A percentile compares a stretch with the other conserved stretches of the same genome.
Conservation (phyloP, 2,329 filamentous ascomycete genomes). For the Blumeria hordei region DNA sequence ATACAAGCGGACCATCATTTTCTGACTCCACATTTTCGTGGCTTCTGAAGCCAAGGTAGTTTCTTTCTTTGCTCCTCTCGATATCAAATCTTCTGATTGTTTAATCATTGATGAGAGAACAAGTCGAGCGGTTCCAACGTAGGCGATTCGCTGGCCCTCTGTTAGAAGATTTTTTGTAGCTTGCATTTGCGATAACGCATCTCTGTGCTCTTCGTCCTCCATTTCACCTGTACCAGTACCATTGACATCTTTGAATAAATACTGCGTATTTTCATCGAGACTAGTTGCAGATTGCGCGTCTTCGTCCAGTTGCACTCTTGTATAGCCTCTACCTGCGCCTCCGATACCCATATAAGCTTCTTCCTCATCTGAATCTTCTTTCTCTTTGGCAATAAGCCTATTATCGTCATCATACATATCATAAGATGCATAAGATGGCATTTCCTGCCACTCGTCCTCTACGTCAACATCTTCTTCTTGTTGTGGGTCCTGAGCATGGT, state of each 20-base stretch:
- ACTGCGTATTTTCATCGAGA: conserved; percentile 91
- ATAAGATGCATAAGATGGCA: conserved; percentile 81
- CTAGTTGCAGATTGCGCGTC: conserved; percentile 85
- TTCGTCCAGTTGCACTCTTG: conserved; percentile 80
- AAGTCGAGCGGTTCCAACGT: conserved; percentile 71
- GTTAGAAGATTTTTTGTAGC: conserved; percentile 89
- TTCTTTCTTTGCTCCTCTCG: conserved; percentile 49
- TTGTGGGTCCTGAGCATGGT: conserved; percentile 47
- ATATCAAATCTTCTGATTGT: conserved; percentile 36
- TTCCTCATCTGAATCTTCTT: conserved; percentile 42
- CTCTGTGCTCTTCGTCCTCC: conserved; percentile 60
- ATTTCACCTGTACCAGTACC: conserved; percentile 31
- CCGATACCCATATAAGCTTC: conserved; percentile 56
- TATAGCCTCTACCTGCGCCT: conserved; percentile 86
- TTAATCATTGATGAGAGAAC: conserved; percentile 57
- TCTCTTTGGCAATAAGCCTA: conserved; percentile 61
- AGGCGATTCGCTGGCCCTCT: conserved; percentile 85
- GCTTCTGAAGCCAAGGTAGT: conserved; percentile 46
- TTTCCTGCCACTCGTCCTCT: conserved; percentile 68
- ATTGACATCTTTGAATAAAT: conserved; percentile 60
- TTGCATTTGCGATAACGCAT: conserved; percentile 74
- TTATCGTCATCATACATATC: conserved; percentile 94
- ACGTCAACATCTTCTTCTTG: conserved; percentile 27
- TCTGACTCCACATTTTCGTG: conserved; percentile 89
- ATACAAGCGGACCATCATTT: conserved; percentile 92